These are phyloP conservation scores for Corniculantispora saksenae DNA, from an alignment of 2,329 filamentous ascomycete genomes.

Conservation along the genomic window DNA sequence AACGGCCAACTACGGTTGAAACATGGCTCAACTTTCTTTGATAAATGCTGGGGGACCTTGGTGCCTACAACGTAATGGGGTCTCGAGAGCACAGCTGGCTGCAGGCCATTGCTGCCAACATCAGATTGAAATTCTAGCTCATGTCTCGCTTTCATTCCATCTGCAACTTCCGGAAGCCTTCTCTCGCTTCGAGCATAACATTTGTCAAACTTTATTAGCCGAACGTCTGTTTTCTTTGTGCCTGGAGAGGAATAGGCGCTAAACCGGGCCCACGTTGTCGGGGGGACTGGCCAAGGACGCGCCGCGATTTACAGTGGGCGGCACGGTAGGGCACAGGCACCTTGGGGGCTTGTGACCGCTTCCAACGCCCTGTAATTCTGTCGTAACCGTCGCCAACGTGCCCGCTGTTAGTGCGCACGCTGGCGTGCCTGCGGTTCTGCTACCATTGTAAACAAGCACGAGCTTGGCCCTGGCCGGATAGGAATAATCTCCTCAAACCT, in stretches of 20 bases:
- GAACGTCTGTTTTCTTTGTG: constrained; percentile 11
- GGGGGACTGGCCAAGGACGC: constrained; percentile 5
- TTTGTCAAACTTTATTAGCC: neutral
- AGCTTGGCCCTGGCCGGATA: neutral
- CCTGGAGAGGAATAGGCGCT: neutral
- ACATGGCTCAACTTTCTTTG: too few relatives aligned
- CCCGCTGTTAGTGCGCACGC: constrained; percentile 4
- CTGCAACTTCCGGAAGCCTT: neutral
- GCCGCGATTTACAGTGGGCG: neutral
- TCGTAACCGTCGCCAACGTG: neutral
- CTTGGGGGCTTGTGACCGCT: neutral
- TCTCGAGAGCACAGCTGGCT: neutral
- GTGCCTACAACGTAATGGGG: too few relatives aligned
- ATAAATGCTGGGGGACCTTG: too few relatives aligned
- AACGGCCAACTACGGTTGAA: too few relatives aligned
- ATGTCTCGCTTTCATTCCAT: neutral
- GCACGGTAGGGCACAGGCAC: too few relatives aligned
- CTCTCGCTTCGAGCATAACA: neutral
- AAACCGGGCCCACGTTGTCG: constrained; percentile 6
- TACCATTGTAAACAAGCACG: constrained; percentile 15
- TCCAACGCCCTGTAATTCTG: neutral
- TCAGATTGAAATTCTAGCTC: neutral
- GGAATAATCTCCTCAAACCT: constrained; percentile 15
- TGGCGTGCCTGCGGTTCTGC: neutral
- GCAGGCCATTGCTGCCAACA: neutral